A percentile compares a stretch with the other conserved stretches of the same genome.
Conservation (phyloP, 2,329 filamentous ascomycete genomes). For the Xylariaceae sp. region DNA sequence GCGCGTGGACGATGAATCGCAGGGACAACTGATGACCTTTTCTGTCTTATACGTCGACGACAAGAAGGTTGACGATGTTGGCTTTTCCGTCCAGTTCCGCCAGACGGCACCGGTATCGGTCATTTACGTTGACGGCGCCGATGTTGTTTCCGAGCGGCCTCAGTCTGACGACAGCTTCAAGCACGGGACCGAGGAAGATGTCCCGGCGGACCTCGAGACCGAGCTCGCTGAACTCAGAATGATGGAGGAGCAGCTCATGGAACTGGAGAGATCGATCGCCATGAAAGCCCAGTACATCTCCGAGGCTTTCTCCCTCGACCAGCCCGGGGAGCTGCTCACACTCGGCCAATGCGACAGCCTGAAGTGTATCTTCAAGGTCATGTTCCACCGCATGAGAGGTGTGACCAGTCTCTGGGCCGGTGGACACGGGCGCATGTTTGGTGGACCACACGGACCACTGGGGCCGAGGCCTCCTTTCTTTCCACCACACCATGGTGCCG, state of each 20-base stretch:
- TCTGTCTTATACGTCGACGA: slow-evolving; percentile 35
- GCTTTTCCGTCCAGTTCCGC: slow-evolving; percentile 37
- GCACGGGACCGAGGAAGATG: slow-evolving; percentile 13
- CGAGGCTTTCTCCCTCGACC: slow-evolving; percentile 25
- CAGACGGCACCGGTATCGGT: slow-evolving; percentile 37
- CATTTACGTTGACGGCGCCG: slow-evolving; percentile 33
- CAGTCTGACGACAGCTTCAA: too few relatives aligned
- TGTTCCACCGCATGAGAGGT: slow-evolving; percentile 31
- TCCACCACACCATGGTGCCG: slow-evolving; percentile 12
- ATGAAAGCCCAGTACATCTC: slow-evolving; percentile 34
- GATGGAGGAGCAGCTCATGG: slow-evolving; percentile 32
- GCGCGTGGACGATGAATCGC: slow-evolving; percentile 29
- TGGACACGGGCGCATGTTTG: too few relatives aligned
- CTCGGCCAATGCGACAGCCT: slow-evolving; percentile 31
- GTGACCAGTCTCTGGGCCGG: too few relatives aligned
- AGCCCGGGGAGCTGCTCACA: slow-evolving; percentile 14
- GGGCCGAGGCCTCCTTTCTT: slow-evolving; percentile 13
- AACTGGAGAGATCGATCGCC: slow-evolving; percentile 34
- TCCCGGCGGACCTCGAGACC: slow-evolving; percentile 25
- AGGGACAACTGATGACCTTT: slow-evolving; percentile 38
- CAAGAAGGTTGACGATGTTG: slow-evolving; percentile 28
- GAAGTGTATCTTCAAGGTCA: slow-evolving; percentile 34
- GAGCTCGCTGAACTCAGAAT: slow-evolving; percentile 38
- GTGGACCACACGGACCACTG: too few relatives aligned
- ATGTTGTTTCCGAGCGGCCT: slow-evolving; percentile 21